These are phyloP conservation scores for Digitaria exilis DNA, from an alignment of 202 grass and related monocot genomes.

Conservation along the genomic window DNA sequence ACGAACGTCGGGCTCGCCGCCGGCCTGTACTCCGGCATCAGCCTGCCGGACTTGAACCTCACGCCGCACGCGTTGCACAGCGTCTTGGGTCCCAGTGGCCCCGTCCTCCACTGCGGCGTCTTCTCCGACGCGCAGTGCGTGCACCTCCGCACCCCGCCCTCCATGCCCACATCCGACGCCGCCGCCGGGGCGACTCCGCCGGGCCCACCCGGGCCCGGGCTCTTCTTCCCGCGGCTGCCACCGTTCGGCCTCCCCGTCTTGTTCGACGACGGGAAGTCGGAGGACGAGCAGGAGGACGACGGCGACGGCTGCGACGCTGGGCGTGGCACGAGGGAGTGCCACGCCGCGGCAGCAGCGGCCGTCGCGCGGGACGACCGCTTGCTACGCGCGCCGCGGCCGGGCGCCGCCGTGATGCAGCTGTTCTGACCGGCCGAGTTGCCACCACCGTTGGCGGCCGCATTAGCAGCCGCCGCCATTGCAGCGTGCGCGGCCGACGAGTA, in stretches of 20 bases:
- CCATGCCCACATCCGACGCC: conserved; percentile 47
- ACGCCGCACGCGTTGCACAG: conserved; percentile 99
- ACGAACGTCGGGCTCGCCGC: conserved; percentile 95
- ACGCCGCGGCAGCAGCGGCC: conserved; percentile 41
- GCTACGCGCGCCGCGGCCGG: conserved; percentile 71
- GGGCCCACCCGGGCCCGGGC: conserved; percentile 14
- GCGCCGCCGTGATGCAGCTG: conserved; percentile 40
- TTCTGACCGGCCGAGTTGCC: conserved; percentile 46
- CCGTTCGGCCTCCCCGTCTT: conserved; percentile 38
- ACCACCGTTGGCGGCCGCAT: conserved; percentile 26
- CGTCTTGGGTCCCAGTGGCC: conserved; percentile 90
- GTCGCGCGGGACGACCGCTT: conserved; percentile 59
- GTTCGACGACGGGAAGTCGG: conserved; percentile 70
- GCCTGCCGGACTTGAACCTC: conserved; percentile 81
- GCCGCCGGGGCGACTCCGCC: neutral
- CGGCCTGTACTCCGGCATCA: conserved; percentile 94
- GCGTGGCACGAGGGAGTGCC: conserved; percentile 70
- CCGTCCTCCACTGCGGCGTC: conserved; percentile 98
- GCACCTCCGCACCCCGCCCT: conserved; percentile 79
- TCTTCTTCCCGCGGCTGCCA: conserved; percentile 49
- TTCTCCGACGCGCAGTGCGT: conserved; percentile 99
- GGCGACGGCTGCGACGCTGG: conserved; percentile 55
- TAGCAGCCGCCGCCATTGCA: conserved; percentile 42
- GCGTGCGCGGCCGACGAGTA: conserved; percentile 56
- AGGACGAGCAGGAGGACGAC: conserved; percentile 85